A percentile compares a stretch with the other conserved stretches of the same genome.
Conservation (phyloP, 495 filamentous ascomycete genomes). For the Chaetomium cochliodes region DNA sequence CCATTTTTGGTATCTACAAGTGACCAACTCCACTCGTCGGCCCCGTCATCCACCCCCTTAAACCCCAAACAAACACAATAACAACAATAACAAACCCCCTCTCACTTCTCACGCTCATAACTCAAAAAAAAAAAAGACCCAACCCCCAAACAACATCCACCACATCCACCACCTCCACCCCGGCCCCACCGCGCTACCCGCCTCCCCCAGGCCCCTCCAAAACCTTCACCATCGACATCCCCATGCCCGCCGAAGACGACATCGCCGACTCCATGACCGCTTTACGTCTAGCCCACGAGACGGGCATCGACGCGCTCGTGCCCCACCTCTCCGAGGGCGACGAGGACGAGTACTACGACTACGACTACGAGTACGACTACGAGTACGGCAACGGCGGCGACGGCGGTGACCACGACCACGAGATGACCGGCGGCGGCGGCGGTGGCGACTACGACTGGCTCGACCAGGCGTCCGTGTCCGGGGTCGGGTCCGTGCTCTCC, state of each 20-base stretch:
- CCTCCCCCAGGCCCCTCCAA: conserved; percentile 42
- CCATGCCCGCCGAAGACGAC: conserved; percentile 39
- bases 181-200: neutral
- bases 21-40: neutral
- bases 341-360: conserved; percentile 22
- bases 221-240: conserved; percentile 53
- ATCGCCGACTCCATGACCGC: conserved; percentile 37
- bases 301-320: conserved; percentile 37
- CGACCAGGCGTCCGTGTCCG: conserved; percentile 17
- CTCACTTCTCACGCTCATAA: too few relatives aligned
- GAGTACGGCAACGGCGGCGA: neutral
- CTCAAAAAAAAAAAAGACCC: conserved; percentile 1
- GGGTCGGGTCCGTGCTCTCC: conserved; percentile 24
- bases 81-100: neutral
- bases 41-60: neutral
- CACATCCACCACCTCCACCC: neutral
- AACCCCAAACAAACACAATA: too few relatives aligned
- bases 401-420: conserved; percentile 10
- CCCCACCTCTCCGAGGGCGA: conserved; percentile 26
- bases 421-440: conserved; percentile 2
- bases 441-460: conserved; percentile 16
- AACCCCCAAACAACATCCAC: conserved; percentile 5
- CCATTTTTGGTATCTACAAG: too few relatives aligned
- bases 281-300: conserved; percentile 40
- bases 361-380: neutral